Base-by-base conservation (phyloP, 768 basidiomycete genomes). In the Lactarius deliciosus region DNA sequence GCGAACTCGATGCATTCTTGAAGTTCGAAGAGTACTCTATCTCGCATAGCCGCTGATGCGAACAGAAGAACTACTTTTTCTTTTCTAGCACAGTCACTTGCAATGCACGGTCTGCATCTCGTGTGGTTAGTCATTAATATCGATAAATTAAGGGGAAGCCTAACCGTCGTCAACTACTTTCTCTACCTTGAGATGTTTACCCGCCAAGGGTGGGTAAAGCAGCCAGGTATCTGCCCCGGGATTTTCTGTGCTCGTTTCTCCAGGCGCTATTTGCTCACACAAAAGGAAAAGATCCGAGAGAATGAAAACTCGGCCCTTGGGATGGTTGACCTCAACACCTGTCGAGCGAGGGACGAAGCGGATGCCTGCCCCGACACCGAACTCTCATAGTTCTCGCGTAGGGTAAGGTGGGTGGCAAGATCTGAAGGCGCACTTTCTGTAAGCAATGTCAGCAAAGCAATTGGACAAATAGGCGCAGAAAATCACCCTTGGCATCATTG, bases 231-330 rank as follows among this genome's bases (percentile, higher is more conserved):
- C 94, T 6, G 88, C 82, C 13, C 86, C 86, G 65, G 38, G 80
- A 77, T 15, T 79, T 81, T 66, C 76, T 76, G 63, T 79, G 82
- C 66, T 96, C 91, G 60, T 86, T 82, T 22, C 81, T 15, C 55
- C 68, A 34, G 64, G 82, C 1, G 83, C 74, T 85, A 96, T 93
- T 72, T 86, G 83, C 75, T 98, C 96, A 71, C 92, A 94, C 34
- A 98, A 77, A 62, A 99, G 80, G 76, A 98, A 94, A 22, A 99
- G 79, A 75, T 99, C 97, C 18, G 95, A 96, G 64, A 98, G 83
- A 59, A 99, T 82, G 76, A 92, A 92, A 57, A 98, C 77, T 73
- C 92, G 91, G 2, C 90, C 94, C n/a, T 81, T 82, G 16, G 74
- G 81, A 74, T 95, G 91, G n/a, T 87, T 75, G 40, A 94, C 82